Evolutionary conservation across 495 filamentous ascomycete genomes (phyloP).

Genomic region (Lophiotrema nucula): DNA sequence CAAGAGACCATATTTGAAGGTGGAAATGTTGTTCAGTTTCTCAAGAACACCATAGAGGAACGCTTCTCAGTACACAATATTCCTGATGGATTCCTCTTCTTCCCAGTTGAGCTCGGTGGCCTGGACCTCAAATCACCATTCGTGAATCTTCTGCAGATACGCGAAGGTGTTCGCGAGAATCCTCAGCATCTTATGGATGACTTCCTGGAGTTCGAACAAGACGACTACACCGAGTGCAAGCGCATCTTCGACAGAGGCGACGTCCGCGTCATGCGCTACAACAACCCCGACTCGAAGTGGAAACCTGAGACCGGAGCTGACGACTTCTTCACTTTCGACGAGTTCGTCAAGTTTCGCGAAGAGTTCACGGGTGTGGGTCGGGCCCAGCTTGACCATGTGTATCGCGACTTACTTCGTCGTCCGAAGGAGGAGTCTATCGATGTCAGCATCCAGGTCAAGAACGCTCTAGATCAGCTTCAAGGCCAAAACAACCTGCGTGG

Average conservation of each 20-base stretch:
- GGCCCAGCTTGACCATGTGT: conserved; percentile 26
- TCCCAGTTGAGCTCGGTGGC: conserved; percentile 41
- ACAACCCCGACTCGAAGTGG: conserved; percentile 20
- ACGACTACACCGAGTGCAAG: conserved; percentile 50
- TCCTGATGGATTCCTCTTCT: conserved; percentile 67
- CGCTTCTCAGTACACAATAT: conserved; percentile 57
- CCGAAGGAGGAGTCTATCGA: conserved; percentile 45
- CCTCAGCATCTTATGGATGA: conserved; percentile 47
- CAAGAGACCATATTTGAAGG: conserved; percentile 54
- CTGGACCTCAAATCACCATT: conserved; percentile 40
- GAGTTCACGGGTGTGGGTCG: conserved; percentile 31
- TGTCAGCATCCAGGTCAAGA: conserved; percentile 35
- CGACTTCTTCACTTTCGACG: conserved; percentile 54
- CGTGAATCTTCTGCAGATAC: conserved; percentile 33
- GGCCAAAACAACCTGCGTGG: conserved; percentile 24
- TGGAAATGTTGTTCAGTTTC: conserved; percentile 57
- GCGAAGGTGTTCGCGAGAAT: conserved; percentile 34
- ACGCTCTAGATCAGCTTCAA: conserved; percentile 32
- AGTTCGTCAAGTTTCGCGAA: conserved; percentile 55
- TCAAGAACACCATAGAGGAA: conserved; percentile 53
- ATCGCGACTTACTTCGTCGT: conserved; percentile 40
- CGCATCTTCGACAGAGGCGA: conserved; percentile 45
- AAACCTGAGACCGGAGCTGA: conserved; percentile 34
- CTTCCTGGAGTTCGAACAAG: conserved; percentile 48
- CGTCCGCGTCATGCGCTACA: background rate